These are phyloP conservation scores for Colletotrichum ledebouriae DNA, from an alignment of 2,329 filamentous ascomycete genomes.

Conservation along the genomic window DNA sequence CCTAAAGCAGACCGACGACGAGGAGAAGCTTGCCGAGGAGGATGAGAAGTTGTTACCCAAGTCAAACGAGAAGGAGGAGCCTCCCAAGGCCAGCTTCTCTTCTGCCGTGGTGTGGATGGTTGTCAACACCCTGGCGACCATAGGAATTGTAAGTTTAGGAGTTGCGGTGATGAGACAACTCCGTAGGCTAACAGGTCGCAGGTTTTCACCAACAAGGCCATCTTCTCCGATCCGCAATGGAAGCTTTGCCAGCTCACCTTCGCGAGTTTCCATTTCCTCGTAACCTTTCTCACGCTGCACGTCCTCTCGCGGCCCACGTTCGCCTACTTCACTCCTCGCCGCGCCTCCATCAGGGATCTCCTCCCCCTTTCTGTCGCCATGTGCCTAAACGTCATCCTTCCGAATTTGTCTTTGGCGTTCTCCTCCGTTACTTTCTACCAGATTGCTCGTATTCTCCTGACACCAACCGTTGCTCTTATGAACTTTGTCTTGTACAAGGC, in stretches of 20 bases:
- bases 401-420: slow-evolving; percentile 76
- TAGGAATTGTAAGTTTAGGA: slow-evolving; percentile 68
- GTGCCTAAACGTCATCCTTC: slow-evolving; percentile 77
- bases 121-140: slow-evolving; percentile 73
- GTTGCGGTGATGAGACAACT: neutral
- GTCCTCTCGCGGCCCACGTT: slow-evolving; percentile 70
- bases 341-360: slow-evolving; percentile 67
- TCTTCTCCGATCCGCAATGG: slow-evolving; percentile 74
- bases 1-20: slow-evolving; percentile 49
- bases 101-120: slow-evolving; percentile 67
- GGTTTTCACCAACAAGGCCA: slow-evolving; percentile 79
- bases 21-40: slow-evolving; percentile 55
- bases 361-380: slow-evolving; percentile 76
- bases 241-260: slow-evolving; percentile 75
- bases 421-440: slow-evolving; percentile 80
- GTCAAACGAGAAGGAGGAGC: slow-evolving; percentile 51
- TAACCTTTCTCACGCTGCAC: slow-evolving; percentile 75
- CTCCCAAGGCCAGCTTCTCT: slow-evolving; percentile 52
- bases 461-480: slow-evolving; percentile 74
- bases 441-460: slow-evolving; percentile 75
- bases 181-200: slow-evolving; percentile 48
- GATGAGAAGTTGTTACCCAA: slow-evolving; percentile 57
- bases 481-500: slow-evolving; percentile 73
- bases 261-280: slow-evolving; percentile 76
- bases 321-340: slow-evolving; percentile 70